Percentiles rank a stretch among this genome's conserved stretches.
These are phyloP conservation scores for Fusarium secorum DNA, from an alignment of 2,329 filamentous ascomycete species.

Conservation along the genomic window DNA sequence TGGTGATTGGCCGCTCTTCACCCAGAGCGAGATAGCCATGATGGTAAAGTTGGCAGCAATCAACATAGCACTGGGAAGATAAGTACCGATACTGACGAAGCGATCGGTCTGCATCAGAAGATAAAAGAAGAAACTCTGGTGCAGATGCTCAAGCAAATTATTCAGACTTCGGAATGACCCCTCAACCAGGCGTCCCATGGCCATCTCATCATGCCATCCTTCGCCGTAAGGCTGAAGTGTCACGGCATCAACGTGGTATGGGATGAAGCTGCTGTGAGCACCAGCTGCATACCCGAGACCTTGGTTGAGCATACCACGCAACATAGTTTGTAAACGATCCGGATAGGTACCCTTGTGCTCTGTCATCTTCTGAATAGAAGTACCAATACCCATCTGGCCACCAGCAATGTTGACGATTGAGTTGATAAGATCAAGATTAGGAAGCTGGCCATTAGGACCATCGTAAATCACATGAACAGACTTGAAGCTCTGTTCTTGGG, in stretches of 20 bases:
- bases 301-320: constrained; percentile 92
- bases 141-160: constrained; percentile 93
- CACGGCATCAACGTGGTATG: constrained; percentile 96
- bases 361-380: constrained; percentile 86
- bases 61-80: constrained; percentile 96
- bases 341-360: constrained; percentile 81
- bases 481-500: constrained; percentile 83
- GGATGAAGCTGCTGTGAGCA: constrained; percentile 94
- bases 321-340: constrained; percentile 85
- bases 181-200: constrained; percentile 87
- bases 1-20: constrained; percentile 75
- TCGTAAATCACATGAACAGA: constrained; percentile 93
- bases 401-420: constrained; percentile 87
- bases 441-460: constrained; percentile 92
- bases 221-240: constrained; percentile 89
- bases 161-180: constrained; percentile 93
- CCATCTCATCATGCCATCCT: constrained; percentile 98
- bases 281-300: constrained; percentile 88
- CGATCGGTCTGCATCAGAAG: constrained; percentile 88
- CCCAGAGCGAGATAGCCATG: constrained; percentile 93
- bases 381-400: constrained; percentile 89
- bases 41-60: constrained; percentile 95
- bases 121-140: constrained; percentile 99
- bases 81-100: constrained; percentile 98
- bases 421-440: constrained; percentile 95